A percentile compares a stretch with the other conserved stretches of the same genome.
phyloP scores from a whole-genome alignment of 192 early-diverging fungal species.

The Coemansia sp. region DNA sequence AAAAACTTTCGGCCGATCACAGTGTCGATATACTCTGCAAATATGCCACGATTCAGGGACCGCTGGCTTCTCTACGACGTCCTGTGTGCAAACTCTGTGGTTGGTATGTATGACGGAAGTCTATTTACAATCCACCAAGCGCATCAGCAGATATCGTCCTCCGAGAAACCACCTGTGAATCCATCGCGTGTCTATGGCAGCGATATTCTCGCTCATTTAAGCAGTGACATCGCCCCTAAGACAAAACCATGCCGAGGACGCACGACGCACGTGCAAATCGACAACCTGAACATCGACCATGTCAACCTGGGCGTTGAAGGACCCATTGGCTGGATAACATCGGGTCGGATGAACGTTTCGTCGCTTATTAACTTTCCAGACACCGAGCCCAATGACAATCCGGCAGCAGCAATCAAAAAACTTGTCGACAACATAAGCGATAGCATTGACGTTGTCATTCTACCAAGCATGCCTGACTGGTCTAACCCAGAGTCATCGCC shows the following conservation, averaged over 20 bases:
- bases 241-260: neutral
- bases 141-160: conserved; percentile 60
- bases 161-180: neutral
- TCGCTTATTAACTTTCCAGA: conserved; percentile 67
- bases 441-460: conserved; percentile 61
- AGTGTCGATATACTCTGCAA: conserved; percentile 83
- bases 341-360: conserved; percentile 80
- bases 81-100: conserved; percentile 81
- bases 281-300: conserved; percentile 88
- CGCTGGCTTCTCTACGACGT: conserved; percentile 94
- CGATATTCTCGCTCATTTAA: neutral
- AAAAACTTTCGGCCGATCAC: conserved; percentile 85
- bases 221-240: neutral
- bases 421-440: conserved; percentile 73
- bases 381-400: conserved; percentile 44
- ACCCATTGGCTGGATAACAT: conserved; percentile 93
- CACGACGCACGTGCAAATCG: conserved; percentile 74
- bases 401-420: conserved; percentile 57
- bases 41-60: conserved; percentile 78
- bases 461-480: conserved; percentile 53
- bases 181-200: neutral
- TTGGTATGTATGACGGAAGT: conserved; percentile 93
- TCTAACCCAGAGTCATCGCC: conserved; percentile 42
- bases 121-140: conserved; percentile 89
- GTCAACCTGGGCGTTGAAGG: conserved; percentile 82